These are phyloP conservation scores for Grifola frondosa DNA, from an alignment of 1,284 basidiomycete genomes.

Conservation along the genomic window DNA sequence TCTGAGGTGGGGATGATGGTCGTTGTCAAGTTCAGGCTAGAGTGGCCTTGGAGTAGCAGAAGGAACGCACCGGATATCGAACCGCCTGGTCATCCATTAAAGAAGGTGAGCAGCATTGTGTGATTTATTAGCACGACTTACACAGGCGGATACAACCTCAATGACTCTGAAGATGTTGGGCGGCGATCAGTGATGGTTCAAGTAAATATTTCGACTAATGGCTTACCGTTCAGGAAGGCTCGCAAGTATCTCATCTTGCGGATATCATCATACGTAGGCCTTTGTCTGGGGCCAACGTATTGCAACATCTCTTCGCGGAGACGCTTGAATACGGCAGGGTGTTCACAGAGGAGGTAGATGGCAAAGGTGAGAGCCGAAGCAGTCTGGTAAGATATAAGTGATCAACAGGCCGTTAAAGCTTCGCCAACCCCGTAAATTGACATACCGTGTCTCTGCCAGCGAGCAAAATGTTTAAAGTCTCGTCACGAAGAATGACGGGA, in stretches of 20 bases:
- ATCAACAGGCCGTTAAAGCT: not conserved
- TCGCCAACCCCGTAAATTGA: not conserved
- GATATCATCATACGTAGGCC: constrained; percentile 40
- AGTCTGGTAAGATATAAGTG: constrained; percentile 21
- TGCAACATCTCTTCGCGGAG: constrained; percentile 41
- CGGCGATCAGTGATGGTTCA: no score
- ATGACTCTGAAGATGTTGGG: constrained; percentile 31
- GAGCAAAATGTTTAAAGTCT: constrained; percentile 40
- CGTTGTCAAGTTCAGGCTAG: not conserved
- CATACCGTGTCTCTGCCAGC: constrained; percentile 43
- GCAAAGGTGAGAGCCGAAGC: constrained; percentile 36
- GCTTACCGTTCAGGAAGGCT: constrained; percentile 28
- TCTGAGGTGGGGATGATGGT: constrained; percentile 2
- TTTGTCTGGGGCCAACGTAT: constrained; percentile 29
- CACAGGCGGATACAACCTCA: constrained; percentile 34
- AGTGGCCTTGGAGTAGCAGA: not conserved
- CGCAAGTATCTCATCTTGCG: constrained; percentile 36
- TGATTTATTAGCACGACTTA: constrained; percentile 22
- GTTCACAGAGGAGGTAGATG: constrained; percentile 41
- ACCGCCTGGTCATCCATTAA: constrained; percentile 18
- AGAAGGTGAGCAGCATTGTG: constrained; percentile 24
- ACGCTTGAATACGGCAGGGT: constrained; percentile 34
- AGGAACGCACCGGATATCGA: constrained; percentile 23
- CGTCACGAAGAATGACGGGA: constrained; percentile 35
- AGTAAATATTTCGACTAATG: not conserved